Conservation (phyloP, 306 rosid species). For the Quercus aquifolioides region DNA sequence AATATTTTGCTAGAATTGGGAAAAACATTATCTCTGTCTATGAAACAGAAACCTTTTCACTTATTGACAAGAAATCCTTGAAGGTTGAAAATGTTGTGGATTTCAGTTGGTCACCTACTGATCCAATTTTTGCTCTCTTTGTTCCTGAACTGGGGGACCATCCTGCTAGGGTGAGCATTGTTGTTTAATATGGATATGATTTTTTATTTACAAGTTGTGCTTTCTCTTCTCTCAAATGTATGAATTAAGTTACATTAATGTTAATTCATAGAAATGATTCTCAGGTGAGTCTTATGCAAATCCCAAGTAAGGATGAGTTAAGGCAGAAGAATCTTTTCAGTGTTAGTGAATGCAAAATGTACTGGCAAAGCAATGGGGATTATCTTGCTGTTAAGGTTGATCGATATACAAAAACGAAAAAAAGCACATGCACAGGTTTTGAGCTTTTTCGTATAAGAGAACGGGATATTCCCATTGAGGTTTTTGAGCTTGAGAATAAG, state of each 20-base stretch:
- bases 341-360: constrained; percentile 77
- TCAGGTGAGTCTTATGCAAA: constrained; percentile 82
- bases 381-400: constrained; percentile 82
- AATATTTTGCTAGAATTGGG: constrained; percentile 83
- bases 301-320: constrained; percentile 84
- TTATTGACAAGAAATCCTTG: constrained; percentile 76
- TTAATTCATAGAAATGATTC: constrained; percentile 3
- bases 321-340: constrained; percentile 73
- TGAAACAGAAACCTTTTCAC: constrained; percentile 85
- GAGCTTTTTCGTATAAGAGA: constrained; percentile 68
- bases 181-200: background rate
- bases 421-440: constrained; percentile 68
- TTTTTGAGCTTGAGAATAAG: constrained; percentile 70
- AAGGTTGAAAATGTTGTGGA: constrained; percentile 89
- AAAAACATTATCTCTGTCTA: constrained; percentile 74
- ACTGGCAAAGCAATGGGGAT: constrained; percentile 83
- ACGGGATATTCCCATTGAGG: constrained; percentile 69
- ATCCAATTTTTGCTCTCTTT: constrained; percentile 74
- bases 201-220: background rate
- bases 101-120: constrained; percentile 91
- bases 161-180: constrained; percentile 74
- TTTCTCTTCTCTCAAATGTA: background rate
- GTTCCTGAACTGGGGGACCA: constrained; percentile 96
- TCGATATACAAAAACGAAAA: constrained; percentile 66
- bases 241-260: background rate